A percentile compares a stretch with the other conserved stretches of the same genome.
Conservation (phyloP, 2,329 filamentous ascomycete genomes). For the Alternaria ethzedia region DNA sequence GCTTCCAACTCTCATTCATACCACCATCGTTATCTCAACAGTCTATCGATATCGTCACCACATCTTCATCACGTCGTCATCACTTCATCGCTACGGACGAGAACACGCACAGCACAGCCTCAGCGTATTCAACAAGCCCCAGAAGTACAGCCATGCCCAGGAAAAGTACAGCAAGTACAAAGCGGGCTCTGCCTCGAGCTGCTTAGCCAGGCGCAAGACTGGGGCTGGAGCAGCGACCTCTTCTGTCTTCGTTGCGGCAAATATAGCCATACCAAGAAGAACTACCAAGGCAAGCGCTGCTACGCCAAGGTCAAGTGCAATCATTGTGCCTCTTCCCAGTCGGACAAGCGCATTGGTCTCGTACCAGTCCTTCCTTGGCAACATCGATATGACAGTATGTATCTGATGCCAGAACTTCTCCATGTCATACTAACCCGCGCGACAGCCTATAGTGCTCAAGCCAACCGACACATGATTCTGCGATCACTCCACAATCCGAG, state of each 20-base stretch:
- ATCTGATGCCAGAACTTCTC: neutral
- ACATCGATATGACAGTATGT: neutral
- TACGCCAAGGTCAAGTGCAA: neutral
- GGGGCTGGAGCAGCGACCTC: conserved; percentile 5
- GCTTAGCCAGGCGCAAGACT: neutral
- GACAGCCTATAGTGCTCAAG: neutral
- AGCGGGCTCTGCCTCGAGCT: neutral
- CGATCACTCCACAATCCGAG: neutral
- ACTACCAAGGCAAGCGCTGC: neutral
- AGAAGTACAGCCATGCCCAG: too few relatives aligned
- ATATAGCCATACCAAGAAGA: neutral
- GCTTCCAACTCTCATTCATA: neutral
- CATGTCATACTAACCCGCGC: neutral
- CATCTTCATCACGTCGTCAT: neutral
- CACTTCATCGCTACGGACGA: neutral
- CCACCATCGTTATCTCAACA: neutral
- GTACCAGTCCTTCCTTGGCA: neutral
- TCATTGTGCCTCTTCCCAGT: neutral
- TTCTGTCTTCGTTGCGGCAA: conserved; percentile 10
- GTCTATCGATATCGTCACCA: neutral
- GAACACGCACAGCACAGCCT: neutral
- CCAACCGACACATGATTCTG: neutral
- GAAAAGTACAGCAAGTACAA: neutral
- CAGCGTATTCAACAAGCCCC: neutral
- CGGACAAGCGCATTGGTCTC: neutral